These are phyloP conservation scores for Wilcoxina mikolae DNA, from an alignment of 495 filamentous ascomycete genomes.

Conservation along the genomic window DNA sequence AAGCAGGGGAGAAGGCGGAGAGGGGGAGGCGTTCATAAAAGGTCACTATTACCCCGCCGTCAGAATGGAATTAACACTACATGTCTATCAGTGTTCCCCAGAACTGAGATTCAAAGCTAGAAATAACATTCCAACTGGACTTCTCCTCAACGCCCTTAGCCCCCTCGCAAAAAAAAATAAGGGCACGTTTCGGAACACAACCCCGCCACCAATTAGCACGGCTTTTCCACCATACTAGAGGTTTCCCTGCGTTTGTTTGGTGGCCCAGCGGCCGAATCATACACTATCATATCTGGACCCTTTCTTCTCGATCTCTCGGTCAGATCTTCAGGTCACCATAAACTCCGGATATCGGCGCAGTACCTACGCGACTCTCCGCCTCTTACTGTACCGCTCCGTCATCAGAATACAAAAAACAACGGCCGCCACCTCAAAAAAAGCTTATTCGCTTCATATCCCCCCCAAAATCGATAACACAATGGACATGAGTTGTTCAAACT, in stretches of 20 bases:
- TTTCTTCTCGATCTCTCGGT: background rate
- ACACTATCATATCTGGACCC: background rate
- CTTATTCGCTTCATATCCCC: no score
- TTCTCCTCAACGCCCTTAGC: background rate
- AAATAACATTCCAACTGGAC: background rate
- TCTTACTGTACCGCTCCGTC: background rate
- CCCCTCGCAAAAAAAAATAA: background rate
- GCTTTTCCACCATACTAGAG: background rate
- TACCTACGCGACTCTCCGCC: background rate
- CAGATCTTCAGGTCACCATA: conserved; percentile 1
- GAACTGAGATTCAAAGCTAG: background rate
- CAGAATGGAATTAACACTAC: background rate
- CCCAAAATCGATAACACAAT: background rate
- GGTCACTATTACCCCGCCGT: background rate
- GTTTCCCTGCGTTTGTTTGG: background rate
- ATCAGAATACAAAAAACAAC: background rate
- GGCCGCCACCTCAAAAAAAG: no score
- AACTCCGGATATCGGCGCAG: conserved; percentile 3
- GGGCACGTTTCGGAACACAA: background rate
- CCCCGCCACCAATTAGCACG: background rate
- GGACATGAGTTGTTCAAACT: background rate
- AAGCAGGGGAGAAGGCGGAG: background rate
- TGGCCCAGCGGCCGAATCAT: background rate
- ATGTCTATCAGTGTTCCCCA: background rate
- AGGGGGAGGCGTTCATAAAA: conserved; percentile 5